Evolutionary conservation across 139 green algal genomes (phyloP), one percentile per base, ranked within the genome.

Genomic region (Auxenochlorella pyrenoidosa): DNA sequence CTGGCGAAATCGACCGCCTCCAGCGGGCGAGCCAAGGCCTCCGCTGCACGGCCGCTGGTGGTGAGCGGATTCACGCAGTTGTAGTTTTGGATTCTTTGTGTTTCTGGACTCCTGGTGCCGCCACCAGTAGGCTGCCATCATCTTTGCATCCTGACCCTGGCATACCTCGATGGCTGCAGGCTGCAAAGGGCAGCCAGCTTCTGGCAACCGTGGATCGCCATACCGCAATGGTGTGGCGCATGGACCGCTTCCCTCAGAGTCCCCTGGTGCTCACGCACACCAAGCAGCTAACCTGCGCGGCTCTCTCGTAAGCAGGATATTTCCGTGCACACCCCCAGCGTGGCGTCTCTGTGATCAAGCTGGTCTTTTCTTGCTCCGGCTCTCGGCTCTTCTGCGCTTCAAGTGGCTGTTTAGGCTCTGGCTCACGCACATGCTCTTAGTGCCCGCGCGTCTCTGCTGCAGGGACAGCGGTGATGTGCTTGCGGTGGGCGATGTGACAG

Each of bases 221-320:
- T 43, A 81, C 75, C 28, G 75, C 75, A 15, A 59, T 81, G 43
- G 75, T 81, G 13, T 81, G 75, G 75, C 16, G 10, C 43, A 38
- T 38, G 30, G 75, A 81, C 75, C 47, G 26, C 43, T 81, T 81
- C 75, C 75, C 75, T 3, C 47, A 81, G 5, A 38, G 0, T 43
- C 75, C 75, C 6, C 44, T 81, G 75, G 75, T 59, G 30, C 40
- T 81, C 28, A 81, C 75, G 28, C 75, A 81, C 75, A 81, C 75
- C 75, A 81, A 81, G 75, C 16, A 47, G 16, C 75, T 81, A 19
- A 81, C 75, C 5, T 81, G 75, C 36, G 75, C 75, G 16, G 75
- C 75, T 13, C 75, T 81, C 15, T 65, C 75, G 75, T 81, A 12
- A 81, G 75, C 41, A 13, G 13, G 43, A 63, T 40, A 32, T 32